Base-by-base conservation (phyloP, 1,284 basidiomycete species). In the Leccinum brunneo-olivaceum region DNA sequence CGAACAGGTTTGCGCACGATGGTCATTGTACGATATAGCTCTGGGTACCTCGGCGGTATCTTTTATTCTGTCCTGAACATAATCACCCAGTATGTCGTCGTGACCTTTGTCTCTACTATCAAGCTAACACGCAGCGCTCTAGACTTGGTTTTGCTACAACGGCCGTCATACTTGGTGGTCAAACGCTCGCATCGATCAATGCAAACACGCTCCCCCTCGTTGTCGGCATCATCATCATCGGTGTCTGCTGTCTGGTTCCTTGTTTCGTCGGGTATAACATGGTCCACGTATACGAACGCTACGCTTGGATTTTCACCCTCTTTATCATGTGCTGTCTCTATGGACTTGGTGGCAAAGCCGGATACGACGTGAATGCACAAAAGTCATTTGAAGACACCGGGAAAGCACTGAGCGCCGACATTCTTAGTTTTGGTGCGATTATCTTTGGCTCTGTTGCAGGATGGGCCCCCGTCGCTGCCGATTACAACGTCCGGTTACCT, bases 1-100 rank as follows among this genome's bases (percentile, higher is more conserved):
- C 62, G 67, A 50, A 74, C 76, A 0, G 81, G 81, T 6, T 58
- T 84, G 39, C 68, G 81, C 5, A 81, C 79, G 1, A 82, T 84
- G 76, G 56, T 74, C 42, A 73, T 75, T 46, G 62, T 68, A 4
- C 66, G 78, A 2, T 80, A 71, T 52, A 73, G 72, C 43, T 76
- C 76, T 3, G 80, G 78, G 5, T 80, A 76, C 51, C 53, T 74
- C 29, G 77, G 78, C 10, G 71, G 74, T 1, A 69, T 67, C 8
- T 65, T 82, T 43, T 78, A 77, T 53, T 73, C 77, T 8, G 51
- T 82, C 38, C 57, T 82, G 7, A 81, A 79, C 53, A 75, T 80
- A 50, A 57, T 79, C 25, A 76, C 73, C 2, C 74, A 76, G 69
- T 77, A 51, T 42, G 65, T 54, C 5, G 23, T 35, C 21, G 7